These are phyloP conservation scores for Trichaptum fuscoviolaceum DNA, from an alignment of 768 basidiomycete genomes.

Conservation along the genomic window DNA sequence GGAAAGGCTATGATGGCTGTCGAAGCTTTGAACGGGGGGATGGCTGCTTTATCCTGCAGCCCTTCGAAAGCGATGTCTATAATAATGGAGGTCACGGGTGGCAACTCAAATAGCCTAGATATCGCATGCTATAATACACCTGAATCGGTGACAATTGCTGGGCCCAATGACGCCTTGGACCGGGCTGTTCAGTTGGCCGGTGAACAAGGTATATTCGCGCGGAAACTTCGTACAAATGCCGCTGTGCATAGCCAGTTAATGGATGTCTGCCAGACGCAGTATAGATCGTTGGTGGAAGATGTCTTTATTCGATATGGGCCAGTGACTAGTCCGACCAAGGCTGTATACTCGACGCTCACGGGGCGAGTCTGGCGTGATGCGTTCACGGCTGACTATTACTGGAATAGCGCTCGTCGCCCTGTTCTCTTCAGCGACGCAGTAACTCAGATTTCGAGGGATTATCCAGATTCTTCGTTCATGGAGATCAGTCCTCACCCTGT, in stretches of 20 bases:
- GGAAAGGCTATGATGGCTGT: slow-evolving; percentile 30
- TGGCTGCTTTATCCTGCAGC: slow-evolving; percentile 39
- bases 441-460: slow-evolving; percentile 16
- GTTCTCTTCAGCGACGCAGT: slow-evolving; percentile 34
- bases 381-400: slow-evolving; percentile 35
- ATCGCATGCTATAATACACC: slow-evolving; percentile 38
- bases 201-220: slow-evolving; percentile 27
- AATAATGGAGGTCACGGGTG: slow-evolving; percentile 19
- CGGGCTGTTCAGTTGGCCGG: slow-evolving; percentile 25
- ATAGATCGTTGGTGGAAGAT: slow-evolving; percentile 21
- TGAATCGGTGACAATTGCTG: slow-evolving; percentile 33
- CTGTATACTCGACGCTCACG: slow-evolving; percentile 34
- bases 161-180: slow-evolving; percentile 24
- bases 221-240: slow-evolving; percentile 31
- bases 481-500: slow-evolving; percentile 38
- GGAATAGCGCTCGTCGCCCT: slow-evolving; percentile 32
- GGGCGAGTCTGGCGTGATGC: slow-evolving; percentile 18
- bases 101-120: slow-evolving; percentile 24
- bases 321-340: slow-evolving; percentile 19
- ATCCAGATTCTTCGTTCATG: slow-evolving; percentile 26
- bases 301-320: slow-evolving; percentile 26
- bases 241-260: slow-evolving; percentile 36
- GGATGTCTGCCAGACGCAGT: slow-evolving; percentile 29
- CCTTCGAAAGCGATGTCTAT: slow-evolving; percentile 23
- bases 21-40: slow-evolving; percentile 31